Base-by-base conservation (phyloP, 1,284 basidiomycete genomes). In the Rugosomyces carneus region DNA sequence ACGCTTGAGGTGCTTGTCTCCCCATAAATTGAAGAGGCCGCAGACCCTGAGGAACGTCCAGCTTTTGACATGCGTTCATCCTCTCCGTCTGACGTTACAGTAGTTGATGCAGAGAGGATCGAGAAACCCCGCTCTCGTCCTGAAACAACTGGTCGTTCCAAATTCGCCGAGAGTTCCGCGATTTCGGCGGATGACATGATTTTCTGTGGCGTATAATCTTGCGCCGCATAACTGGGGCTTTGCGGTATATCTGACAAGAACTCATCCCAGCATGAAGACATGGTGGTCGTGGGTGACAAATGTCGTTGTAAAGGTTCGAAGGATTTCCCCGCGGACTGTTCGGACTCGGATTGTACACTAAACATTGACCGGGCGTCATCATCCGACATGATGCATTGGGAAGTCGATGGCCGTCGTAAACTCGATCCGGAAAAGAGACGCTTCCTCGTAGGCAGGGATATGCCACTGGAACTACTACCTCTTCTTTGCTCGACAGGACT, bases 151-250 rank as follows among this genome's bases (percentile, higher is more conserved):
- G 63, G 51, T 31, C 60, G 58, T 46, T 66, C 64, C 13, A 72
- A 62, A 23, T 67, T 70, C 27, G 75, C 76, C 56, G 81, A 80
- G 7, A 84, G 61, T 58, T 71, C 69, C 21, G 78, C 69, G 67
- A 84, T 72, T 45, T 84, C 78, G 18, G 76, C 79, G 13, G 79
- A 77, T 10, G 80, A 77, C 71, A 83, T 74, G 11, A 56, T 84
- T 37, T 75, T 76, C 57, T 81, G 77, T 8, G 80, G 77, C 3
- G 65, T 68, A 58, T 80, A 80, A 19, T 82, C 79, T 18, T 57
- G 45, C 8, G 49, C 40, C 7, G 48, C 50, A 15, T 57, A 51
- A n/a, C 53, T 52, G 42, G 72, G 67, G 50, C 67, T 72, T 26
- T 49, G 56, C 8, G 65, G 63, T 16, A 52, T 49, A 37, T 69